Conservation (phyloP, 2,329 filamentous ascomycete genomes). For the Chaetomiaceae sp. region DNA sequence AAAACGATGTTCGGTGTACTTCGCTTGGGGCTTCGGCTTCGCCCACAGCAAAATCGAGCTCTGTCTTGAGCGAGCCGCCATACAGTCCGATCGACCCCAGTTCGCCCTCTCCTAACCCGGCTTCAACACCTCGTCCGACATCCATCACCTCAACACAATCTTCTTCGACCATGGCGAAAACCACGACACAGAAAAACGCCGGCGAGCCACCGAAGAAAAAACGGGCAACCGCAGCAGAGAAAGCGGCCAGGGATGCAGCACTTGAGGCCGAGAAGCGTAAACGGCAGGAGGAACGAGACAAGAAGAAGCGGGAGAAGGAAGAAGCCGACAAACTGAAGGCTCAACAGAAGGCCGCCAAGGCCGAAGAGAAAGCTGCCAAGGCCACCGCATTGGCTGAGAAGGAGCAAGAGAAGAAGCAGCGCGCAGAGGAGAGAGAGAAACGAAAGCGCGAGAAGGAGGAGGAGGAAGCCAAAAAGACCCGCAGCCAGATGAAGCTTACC, state of each 20-base stretch:
- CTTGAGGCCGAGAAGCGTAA: conserved; percentile 33
- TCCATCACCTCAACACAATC: background rate
- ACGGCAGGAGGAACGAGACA: conserved; percentile 31
- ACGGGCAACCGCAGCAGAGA: conserved; percentile 42
- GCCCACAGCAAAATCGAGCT: conserved; percentile 27
- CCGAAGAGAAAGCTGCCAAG: conserved; percentile 31
- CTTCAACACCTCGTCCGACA: conserved; percentile 20
- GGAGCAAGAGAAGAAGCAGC: conserved; percentile 24
- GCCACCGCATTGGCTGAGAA: conserved; percentile 31
- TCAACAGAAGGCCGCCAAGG: conserved; percentile 22
- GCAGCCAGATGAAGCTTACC: conserved; percentile 44
- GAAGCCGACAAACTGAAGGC: conserved; percentile 32
- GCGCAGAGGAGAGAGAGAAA: conserved; percentile 39
- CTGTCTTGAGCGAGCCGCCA: conserved; percentile 40
- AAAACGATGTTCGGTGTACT: conserved; percentile 16
- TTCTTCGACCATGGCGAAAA: conserved; percentile 6
- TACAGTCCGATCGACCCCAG: conserved; percentile 38
- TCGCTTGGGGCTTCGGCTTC: background rate
- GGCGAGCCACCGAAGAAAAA: conserved; percentile 40
- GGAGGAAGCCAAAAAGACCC: conserved; percentile 48
- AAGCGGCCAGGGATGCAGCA: conserved; percentile 30
- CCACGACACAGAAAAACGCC: conserved; percentile 12
- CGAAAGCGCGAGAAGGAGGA: conserved; percentile 51
- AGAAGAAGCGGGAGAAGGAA: conserved; percentile 31
- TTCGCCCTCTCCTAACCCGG: conserved; percentile 36